Evolutionary conservation across 371 early-diverging fungal species (phyloP), one percentile per base, ranked within the genome.

Genomic region (Zopfochytrium polystomum): DNA sequence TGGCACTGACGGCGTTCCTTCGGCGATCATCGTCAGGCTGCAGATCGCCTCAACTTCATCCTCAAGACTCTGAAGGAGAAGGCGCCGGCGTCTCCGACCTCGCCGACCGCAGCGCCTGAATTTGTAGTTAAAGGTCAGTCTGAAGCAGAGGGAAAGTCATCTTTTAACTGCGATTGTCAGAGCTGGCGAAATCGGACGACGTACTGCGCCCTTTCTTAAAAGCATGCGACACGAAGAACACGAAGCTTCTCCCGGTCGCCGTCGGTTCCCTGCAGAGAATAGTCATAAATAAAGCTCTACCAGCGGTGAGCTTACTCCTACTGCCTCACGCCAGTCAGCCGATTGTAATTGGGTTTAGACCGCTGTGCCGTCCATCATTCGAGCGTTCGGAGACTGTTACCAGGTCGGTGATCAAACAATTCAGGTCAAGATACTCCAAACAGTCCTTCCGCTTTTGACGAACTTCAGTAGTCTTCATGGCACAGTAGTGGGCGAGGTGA

Each of bases 381-480:
- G 82, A 42, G 84, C 88, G 7, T 77, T 95, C 50, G 85, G 80
- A 20, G 87, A 90, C 47, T n/a, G 13, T 9, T n/a, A 3, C 22
- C 29, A 1, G 45, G 23, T 34, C 15, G 30, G 33, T 18, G 43
- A 60, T 25, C 60, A 60, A 51, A 52, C 94, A 23, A 84, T 95
- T 33, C 98, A 98, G 66, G 78, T 98, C 48, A 95, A 94, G 64
- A 85, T 93, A 23, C 73, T 98, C 31, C 98, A 98, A 69, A 91
- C 89, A 3, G 82, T 95, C 9, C 69, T 95, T 33, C 95, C 96
- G 3, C 75, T 98, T 13, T 74, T 95, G 35, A 89, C 87, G 22
- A 89, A 91, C 60, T 95, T 93, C 68, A 74, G 79, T 27, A 77
- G 78, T 56, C 82, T 92, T 1, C 88, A 87, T 60, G 92, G 90